Evolutionary conservation across 306 rosid genomes (phyloP).

Genomic region (Rosa rugosa): DNA sequence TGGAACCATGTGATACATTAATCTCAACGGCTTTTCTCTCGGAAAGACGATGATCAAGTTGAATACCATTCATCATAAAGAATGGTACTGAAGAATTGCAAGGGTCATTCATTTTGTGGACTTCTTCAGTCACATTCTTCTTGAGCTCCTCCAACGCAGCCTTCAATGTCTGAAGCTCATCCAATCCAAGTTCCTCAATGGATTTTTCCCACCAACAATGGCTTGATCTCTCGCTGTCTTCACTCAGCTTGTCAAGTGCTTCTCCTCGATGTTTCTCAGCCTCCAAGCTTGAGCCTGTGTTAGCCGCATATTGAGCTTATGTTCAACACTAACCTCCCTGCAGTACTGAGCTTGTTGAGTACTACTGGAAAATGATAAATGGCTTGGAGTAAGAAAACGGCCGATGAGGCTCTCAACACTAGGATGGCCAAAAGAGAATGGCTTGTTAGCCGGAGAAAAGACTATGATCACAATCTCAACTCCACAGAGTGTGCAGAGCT

Average conservation of each 20-base stretch:
- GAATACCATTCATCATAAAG: not conserved
- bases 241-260: not conserved
- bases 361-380: not conserved
- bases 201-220: constrained; percentile 10
- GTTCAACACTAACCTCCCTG: not conserved
- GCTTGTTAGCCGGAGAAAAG: not conserved
- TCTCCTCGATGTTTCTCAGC: constrained; percentile 12
- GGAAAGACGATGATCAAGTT: not conserved
- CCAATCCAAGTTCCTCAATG: constrained; percentile 12
- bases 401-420: not conserved
- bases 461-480: constrained; percentile 13
- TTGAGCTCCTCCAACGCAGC: constrained; percentile 3
- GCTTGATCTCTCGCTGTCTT: not conserved
- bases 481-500: constrained; percentile 14
- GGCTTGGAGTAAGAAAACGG: not conserved
- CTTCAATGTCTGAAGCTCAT: constrained; percentile 5
- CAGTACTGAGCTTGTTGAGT: not conserved
- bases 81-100: constrained; percentile 2
- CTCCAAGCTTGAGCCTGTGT: not conserved
- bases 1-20: not conserved
- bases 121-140: constrained; percentile 4
- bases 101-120: not conserved
- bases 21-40: not conserved
- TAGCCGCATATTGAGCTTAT: not conserved
- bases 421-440: constrained; percentile 4